Conservation (phyloP, 495 filamentous ascomycete genomes). For the Paragyromitra xinjiangensis region DNA sequence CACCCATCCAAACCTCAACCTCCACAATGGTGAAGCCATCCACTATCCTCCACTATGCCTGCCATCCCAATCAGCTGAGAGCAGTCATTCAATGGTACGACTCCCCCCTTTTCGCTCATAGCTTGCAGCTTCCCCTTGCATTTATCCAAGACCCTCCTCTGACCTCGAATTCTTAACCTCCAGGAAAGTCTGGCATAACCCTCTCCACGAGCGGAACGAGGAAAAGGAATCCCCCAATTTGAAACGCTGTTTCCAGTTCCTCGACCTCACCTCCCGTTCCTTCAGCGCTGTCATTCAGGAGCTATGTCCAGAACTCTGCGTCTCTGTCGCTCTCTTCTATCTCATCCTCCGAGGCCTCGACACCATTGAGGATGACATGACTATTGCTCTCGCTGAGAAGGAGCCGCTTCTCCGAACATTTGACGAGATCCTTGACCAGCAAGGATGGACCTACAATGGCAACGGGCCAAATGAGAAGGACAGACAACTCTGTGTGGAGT, state of each 20-base stretch:
- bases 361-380: slow-evolving; percentile 99
- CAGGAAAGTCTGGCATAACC: slow-evolving; percentile 96
- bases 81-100: slow-evolving; percentile 89
- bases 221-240: slow-evolving; percentile 77
- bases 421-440: slow-evolving; percentile 74
- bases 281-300: slow-evolving; percentile 95
- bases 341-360: slow-evolving; percentile 88
- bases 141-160: slow-evolving; percentile 32
- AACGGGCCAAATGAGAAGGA: slow-evolving; percentile 95
- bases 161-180: slow-evolving; percentile 3
- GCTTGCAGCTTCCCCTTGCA: not conserved
- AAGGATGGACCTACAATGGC: slow-evolving; percentile 88
- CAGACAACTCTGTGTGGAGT: slow-evolving; percentile 87
- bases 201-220: slow-evolving; percentile 82
- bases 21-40: slow-evolving; percentile 59
- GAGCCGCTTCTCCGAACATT: slow-evolving; percentile 87
- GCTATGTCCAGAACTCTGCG: slow-evolving; percentile 88
- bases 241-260: slow-evolving; percentile 81
- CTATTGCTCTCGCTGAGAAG: slow-evolving; percentile 79
- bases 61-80: slow-evolving; percentile 82
- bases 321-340: slow-evolving; percentile 94
- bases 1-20: slow-evolving; percentile 14
- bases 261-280: slow-evolving; percentile 88
- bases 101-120: slow-evolving; percentile 5
- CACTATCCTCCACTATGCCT: slow-evolving; percentile 75